Evolutionary conservation across 2,329 filamentous ascomycete genomes (phyloP).

Genomic region (Aspergillus tamarii): DNA sequence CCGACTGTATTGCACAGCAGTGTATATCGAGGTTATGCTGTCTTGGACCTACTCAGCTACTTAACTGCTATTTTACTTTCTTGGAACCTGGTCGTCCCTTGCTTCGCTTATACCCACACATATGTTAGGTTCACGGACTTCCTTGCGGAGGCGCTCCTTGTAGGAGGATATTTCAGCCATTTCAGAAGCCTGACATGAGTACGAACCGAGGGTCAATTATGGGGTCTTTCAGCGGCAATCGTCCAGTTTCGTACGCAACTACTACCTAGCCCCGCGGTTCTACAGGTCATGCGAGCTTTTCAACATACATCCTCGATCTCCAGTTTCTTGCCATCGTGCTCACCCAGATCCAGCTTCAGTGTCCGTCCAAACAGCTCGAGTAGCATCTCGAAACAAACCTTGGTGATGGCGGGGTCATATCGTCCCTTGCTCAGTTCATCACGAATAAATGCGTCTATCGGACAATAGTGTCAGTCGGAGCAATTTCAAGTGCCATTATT

Average conservation of each 20-base stretch:
- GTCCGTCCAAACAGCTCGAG: constrained; percentile 81
- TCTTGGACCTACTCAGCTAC: neutral
- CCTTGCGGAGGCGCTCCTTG: neutral
- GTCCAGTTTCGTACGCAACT: neutral
- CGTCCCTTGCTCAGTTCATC: constrained; percentile 93
- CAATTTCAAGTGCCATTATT: neutral
- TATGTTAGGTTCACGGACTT: neutral
- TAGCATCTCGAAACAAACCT: constrained; percentile 88
- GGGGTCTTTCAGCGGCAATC: neutral
- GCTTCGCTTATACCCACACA: neutral
- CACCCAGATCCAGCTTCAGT: constrained; percentile 77
- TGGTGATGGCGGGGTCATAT: constrained; percentile 84
- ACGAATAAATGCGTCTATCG: constrained; percentile 79
- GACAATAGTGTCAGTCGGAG: neutral
- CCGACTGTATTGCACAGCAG: neutral
- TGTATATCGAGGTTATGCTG: neutral
- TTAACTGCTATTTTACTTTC: neutral
- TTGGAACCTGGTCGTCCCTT: neutral
- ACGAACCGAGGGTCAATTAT: neutral
- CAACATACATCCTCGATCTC: constrained; percentile 75
- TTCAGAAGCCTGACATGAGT: neutral
- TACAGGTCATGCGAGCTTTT: constrained; percentile 4
- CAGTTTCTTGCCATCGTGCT: constrained; percentile 61
- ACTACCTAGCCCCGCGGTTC: neutral
- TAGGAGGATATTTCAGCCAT: neutral